Evolutionary conservation across 108 stramenopile species (phyloP).

Genomic region (Cyclotella kingstonii): DNA sequence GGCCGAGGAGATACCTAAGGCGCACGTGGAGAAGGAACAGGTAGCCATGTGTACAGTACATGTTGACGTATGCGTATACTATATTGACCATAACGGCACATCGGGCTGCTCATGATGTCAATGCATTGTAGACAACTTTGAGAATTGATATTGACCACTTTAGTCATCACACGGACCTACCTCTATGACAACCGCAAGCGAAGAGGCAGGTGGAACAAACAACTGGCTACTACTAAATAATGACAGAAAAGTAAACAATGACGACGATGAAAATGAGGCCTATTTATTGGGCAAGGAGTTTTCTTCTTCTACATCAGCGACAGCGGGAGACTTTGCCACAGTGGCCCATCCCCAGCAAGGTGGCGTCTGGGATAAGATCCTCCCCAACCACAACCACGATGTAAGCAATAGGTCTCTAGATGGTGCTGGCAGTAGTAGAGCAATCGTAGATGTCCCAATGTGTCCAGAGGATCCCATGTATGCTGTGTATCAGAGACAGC

Average conservation of each 20-base stretch:
- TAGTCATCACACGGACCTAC: too few relatives aligned
- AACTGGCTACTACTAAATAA: too few relatives aligned
- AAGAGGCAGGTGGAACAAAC: too few relatives aligned
- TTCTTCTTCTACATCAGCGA: constrained; percentile 51
- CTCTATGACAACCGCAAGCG: too few relatives aligned
- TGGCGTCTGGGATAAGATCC: constrained; percentile 57
- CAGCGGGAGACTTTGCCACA: constrained; percentile 61
- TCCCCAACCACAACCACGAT: constrained; percentile 12
- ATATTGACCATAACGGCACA: not conserved
- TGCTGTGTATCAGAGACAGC: constrained; percentile 52
- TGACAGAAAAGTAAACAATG: constrained; percentile 32
- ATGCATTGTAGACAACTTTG: too few relatives aligned
- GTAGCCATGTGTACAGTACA: too few relatives aligned
- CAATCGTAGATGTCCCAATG: constrained; percentile 74
- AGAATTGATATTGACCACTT: too few relatives aligned
- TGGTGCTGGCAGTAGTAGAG: constrained; percentile 24
- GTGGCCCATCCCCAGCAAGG: constrained; percentile 57
- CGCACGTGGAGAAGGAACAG: too few relatives aligned
- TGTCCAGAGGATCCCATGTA: constrained; percentile 87
- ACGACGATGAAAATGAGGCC: constrained; percentile 82
- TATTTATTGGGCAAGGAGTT: constrained; percentile 91
- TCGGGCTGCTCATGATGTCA: too few relatives aligned
- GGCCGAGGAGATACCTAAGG: too few relatives aligned
- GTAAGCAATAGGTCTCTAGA: not conserved
- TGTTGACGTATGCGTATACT: not conserved